These are phyloP conservation scores for Eutrema yunnanense DNA, from an alignment of 345 rosid species.

Conservation along the genomic window DNA sequence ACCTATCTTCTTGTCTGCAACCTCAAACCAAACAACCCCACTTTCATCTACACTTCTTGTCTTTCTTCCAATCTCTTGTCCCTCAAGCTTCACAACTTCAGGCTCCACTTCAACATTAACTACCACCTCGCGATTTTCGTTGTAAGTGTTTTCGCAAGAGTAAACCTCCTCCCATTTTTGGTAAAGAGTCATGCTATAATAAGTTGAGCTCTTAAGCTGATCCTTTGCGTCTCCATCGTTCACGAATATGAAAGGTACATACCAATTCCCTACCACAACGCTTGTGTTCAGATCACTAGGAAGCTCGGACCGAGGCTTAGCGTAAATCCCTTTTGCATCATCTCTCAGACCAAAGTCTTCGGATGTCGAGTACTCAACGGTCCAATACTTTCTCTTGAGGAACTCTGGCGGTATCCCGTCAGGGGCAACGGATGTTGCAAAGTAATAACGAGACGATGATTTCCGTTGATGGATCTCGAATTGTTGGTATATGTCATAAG, in stretches of 20 bases:
- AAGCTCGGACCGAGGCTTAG: constrained; percentile 32
- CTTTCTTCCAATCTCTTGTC: constrained; percentile 8
- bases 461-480: constrained; percentile 30
- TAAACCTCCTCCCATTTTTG: constrained; percentile 59
- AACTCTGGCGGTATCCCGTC: constrained; percentile 48
- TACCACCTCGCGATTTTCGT: constrained; percentile 8
- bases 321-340: constrained; percentile 52
- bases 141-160: constrained; percentile 19
- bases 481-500: constrained; percentile 36
- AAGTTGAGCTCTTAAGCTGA: constrained; percentile 41
- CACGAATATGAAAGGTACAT: constrained; percentile 58
- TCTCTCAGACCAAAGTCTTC: constrained; percentile 31
- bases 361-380: constrained; percentile 19
- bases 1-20: constrained; percentile 31
- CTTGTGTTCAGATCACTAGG: constrained; percentile 28
- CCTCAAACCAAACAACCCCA: constrained; percentile 39
- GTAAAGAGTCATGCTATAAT: constrained; percentile 48
- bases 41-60: constrained; percentile 5
- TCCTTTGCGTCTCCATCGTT: constrained; percentile 36
- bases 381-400: constrained; percentile 47
- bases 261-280: constrained; percentile 55
- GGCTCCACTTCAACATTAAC: constrained; percentile 31
- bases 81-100: constrained; percentile 34
- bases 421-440: constrained; percentile 41
- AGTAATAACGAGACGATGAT: background rate